Percentiles rank a stretch among this genome's conserved stretches.
phyloP scores from a whole-genome alignment of 768 basidiomycete species.

The Lactarius sp. region DNA sequence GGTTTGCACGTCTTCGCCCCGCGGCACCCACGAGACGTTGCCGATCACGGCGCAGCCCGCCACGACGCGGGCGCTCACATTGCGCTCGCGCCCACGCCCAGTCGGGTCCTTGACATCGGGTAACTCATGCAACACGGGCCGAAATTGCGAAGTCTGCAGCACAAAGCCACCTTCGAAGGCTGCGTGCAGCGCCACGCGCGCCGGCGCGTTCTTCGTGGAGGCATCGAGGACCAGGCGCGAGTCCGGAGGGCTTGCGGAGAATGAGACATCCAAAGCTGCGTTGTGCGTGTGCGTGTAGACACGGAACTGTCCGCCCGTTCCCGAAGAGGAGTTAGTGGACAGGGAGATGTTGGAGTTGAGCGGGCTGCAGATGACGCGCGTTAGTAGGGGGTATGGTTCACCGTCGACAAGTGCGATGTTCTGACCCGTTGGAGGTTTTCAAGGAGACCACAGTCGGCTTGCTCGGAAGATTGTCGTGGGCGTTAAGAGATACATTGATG shows the following conservation, averaged over 20 bases:
- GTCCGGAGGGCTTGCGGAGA: neutral
- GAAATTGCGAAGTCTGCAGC: neutral
- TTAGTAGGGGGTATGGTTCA: neutral
- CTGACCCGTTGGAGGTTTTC: constrained; percentile 6
- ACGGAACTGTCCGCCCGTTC: constrained; percentile 1
- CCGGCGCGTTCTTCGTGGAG: neutral
- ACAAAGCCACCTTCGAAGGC: constrained; percentile 13
- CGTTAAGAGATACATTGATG: neutral
- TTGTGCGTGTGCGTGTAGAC: constrained; percentile 8
- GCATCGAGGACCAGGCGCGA: constrained; percentile 2
- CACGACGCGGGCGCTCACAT: neutral
- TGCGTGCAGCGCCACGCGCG: neutral
- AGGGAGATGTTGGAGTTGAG: neutral
- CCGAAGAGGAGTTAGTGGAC: constrained; percentile 3
- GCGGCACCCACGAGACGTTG: constrained; percentile 5
- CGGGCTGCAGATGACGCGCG: neutral
- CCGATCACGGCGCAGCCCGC: neutral
- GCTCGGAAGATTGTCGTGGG: neutral
- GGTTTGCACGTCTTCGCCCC: neutral
- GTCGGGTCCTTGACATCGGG: constrained; percentile 2
- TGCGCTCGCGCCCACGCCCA: neutral
- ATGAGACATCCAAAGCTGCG: neutral
- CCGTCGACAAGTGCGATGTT: neutral
- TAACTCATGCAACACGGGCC: neutral
- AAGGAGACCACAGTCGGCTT: neutral